phyloP scores from a whole-genome alignment of 2,329 filamentous ascomycete species.

The Colletotrichum endophyticum region DNA sequence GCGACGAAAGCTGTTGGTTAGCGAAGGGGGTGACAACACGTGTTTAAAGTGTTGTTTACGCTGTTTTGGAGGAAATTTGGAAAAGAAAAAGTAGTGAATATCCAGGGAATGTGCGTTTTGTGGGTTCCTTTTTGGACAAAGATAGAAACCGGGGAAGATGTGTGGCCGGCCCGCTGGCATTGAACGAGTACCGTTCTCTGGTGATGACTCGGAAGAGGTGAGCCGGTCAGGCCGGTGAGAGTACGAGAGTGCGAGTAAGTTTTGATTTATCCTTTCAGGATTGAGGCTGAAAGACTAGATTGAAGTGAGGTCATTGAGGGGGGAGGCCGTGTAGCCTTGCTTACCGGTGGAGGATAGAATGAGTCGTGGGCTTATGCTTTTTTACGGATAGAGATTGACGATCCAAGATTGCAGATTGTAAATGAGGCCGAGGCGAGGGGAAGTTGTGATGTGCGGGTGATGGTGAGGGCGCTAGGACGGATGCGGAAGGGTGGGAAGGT shows the following conservation, averaged over 20 bases:
- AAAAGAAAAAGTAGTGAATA: neutral
- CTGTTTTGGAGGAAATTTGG: neutral
- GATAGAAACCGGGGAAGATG: neutral
- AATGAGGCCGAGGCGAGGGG: neutral
- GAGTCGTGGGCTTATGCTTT: neutral
- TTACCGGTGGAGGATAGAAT: neutral
- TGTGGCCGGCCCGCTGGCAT: neutral
- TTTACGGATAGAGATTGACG: neutral
- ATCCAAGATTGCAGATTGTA: neutral
- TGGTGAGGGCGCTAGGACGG: neutral
- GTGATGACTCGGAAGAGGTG: neutral
- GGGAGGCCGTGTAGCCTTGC: neutral
- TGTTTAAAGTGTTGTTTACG: neutral
- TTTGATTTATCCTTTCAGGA: neutral
- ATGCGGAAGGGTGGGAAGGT: neutral
- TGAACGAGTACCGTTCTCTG: neutral
- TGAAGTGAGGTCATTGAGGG: neutral
- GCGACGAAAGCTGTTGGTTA: neutral
- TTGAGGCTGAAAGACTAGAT: neutral
- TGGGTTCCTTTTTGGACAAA: neutral
- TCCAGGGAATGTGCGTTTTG: neutral
- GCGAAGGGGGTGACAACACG: neutral
- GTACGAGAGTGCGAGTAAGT: neutral
- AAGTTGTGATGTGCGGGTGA: neutral
- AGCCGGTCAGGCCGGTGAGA: neutral